Evolutionary conservation across 495 filamentous ascomycete species (phyloP).

Genomic region (Neurospora sp.): DNA sequence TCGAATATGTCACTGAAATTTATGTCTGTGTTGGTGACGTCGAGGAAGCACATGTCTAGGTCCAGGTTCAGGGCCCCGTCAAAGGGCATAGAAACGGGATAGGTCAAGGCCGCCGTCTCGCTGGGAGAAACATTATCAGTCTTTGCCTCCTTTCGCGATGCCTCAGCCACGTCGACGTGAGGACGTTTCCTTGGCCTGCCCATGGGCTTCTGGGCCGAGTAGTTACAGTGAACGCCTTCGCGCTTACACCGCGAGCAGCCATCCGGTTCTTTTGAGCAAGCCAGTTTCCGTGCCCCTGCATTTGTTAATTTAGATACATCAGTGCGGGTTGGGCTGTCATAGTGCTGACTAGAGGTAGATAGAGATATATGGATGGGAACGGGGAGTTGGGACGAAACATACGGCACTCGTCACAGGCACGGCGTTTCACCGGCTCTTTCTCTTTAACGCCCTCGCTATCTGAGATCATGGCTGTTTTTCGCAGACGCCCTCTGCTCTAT

Average conservation of each 20-base stretch:
- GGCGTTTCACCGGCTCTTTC: slow-evolving; percentile 28
- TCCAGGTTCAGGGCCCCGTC: slow-evolving; percentile 18
- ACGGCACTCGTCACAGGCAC: slow-evolving; percentile 57
- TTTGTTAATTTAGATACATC: slow-evolving; percentile 12
- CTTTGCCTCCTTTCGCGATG: slow-evolving; percentile 1
- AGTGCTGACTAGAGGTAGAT: not conserved
- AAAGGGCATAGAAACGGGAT: slow-evolving; percentile 9
- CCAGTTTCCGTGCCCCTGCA: slow-evolving; percentile 49
- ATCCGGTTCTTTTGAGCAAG: slow-evolving; percentile 47
- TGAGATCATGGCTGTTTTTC: not conserved
- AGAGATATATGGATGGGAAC: not conserved
- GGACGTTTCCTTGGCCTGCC: slow-evolving; percentile 49
- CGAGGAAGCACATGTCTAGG: slow-evolving; percentile 25
- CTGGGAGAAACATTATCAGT: not conserved
- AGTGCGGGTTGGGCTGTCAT: not conserved
- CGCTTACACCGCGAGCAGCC: slow-evolving; percentile 47
- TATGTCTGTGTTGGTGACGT: slow-evolving; percentile 18
- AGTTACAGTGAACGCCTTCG: slow-evolving; percentile 46
- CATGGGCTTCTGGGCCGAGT: slow-evolving; percentile 54
- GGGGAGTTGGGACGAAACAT: slow-evolving; percentile 19
- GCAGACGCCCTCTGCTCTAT: not conserved
- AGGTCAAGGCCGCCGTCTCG: not conserved
- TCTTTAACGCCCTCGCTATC: not conserved
- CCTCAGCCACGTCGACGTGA: slow-evolving; percentile 23
- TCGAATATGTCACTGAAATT: slow-evolving; percentile 24